phyloP scores from a whole-genome alignment of 2,329 filamentous ascomycete genomes.

The Sporothrix sp. region DNA sequence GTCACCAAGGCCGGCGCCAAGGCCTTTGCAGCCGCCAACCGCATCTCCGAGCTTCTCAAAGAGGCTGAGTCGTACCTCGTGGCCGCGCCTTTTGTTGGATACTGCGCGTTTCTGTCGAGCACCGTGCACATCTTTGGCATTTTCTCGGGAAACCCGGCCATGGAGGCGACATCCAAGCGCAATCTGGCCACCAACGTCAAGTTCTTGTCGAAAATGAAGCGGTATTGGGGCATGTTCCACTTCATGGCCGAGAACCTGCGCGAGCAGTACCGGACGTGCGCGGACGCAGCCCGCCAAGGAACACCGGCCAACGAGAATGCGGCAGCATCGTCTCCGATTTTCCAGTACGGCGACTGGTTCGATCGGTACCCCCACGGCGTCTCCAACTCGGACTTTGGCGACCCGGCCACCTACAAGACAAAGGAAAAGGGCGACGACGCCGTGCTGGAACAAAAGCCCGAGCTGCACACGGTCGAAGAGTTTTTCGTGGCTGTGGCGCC shows the following conservation, averaged over 20 bases:
- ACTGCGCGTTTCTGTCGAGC: conserved; percentile 86
- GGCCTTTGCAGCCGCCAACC: conserved; percentile 74
- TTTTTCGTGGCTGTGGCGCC: conserved; percentile 77
- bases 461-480: conserved; percentile 88
- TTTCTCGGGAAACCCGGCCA: conserved; percentile 69
- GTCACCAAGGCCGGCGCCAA: conserved; percentile 63
- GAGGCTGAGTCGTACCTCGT: conserved; percentile 73
- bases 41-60: conserved; percentile 74
- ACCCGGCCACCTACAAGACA: conserved; percentile 56
- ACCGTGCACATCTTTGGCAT: conserved; percentile 92
- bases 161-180: conserved; percentile 70
- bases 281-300: conserved; percentile 68
- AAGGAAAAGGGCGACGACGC: conserved; percentile 78
- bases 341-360: conserved; percentile 98
- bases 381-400: conserved; percentile 71
- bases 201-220: conserved; percentile 90
- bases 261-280: conserved; percentile 74
- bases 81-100: conserved; percentile 86
- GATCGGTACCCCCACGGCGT: conserved; percentile 89
- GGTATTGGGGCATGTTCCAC: conserved; percentile 97
- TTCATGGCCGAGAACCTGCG: conserved; percentile 92
- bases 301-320: conserved; percentile 39
- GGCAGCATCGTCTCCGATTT: conserved; percentile 49
- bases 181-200: conserved; percentile 82
- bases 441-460: conserved; percentile 73